phyloP scores from a whole-genome alignment of 306 rosid species.

The Lathyrus tuberosus region DNA sequence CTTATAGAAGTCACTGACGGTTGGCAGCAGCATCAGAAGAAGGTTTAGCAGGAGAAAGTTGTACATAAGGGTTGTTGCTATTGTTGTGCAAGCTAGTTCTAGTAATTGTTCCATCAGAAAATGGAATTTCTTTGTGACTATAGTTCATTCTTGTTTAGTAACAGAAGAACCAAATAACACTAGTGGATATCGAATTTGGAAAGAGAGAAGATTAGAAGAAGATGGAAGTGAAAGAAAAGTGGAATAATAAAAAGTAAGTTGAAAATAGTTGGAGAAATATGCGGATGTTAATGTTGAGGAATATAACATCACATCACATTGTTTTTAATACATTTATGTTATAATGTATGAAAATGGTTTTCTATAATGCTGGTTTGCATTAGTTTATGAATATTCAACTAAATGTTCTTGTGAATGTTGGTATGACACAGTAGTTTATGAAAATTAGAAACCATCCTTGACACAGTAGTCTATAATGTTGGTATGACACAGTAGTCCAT shows the following conservation, averaged over 20 bases:
- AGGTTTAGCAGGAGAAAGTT: conserved; percentile 25
- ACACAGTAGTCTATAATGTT: too few relatives aligned
- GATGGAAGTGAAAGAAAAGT: conserved; percentile 8
- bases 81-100: conserved; percentile 5
- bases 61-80: conserved; percentile 53
- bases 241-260: neutral
- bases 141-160: conserved; percentile 39
- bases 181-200: neutral
- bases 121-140: conserved; percentile 29
- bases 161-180: conserved; percentile 13
- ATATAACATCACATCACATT: conserved; percentile 16
- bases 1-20: conserved; percentile 46
- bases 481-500: too few relatives aligned
- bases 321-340: conserved; percentile 7
- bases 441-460: too few relatives aligned
- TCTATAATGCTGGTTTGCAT: neutral
- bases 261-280: conserved; percentile 22
- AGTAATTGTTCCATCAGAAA: conserved; percentile 19
- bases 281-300: conserved; percentile 17
- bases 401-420: too few relatives aligned
- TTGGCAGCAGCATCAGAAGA: conserved; percentile 41
- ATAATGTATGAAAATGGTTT: neutral
- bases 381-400: too few relatives aligned
- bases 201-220: neutral
- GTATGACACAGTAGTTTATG: too few relatives aligned